A percentile compares a stretch with the other conserved stretches of the same genome.
phyloP scores from a whole-genome alignment of 2,329 filamentous ascomycete species.

The Sarocladium oryzae region DNA sequence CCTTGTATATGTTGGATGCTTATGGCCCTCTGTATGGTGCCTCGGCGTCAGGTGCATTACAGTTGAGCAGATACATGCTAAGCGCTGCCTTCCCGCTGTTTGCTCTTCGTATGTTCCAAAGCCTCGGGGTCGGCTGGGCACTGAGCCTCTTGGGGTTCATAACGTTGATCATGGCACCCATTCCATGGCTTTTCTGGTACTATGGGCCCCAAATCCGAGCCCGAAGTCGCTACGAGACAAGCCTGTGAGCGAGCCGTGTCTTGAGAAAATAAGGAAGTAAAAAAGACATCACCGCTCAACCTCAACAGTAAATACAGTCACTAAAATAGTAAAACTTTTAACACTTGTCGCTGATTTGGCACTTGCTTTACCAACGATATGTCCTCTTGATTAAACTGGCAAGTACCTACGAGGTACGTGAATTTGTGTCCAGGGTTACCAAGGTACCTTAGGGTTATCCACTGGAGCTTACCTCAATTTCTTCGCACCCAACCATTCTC shows the following conservation, averaged over 20 bases:
- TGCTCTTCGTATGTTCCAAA: constrained; percentile 31
- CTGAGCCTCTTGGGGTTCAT: constrained; percentile 35
- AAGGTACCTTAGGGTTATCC: too few relatives aligned
- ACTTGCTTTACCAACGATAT: too few relatives aligned
- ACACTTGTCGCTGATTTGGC: too few relatives aligned
- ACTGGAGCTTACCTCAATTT: too few relatives aligned
- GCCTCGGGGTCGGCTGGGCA: constrained; percentile 37
- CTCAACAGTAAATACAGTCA: too few relatives aligned
- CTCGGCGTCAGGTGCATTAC: constrained; percentile 20
- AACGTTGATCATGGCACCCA: constrained; percentile 28
- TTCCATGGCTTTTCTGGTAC: constrained; percentile 25
- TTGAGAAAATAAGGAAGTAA: too few relatives aligned
- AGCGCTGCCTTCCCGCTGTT: constrained; percentile 49
- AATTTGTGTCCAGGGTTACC: too few relatives aligned
- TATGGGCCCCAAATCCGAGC: constrained; percentile 18
- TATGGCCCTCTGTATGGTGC: constrained; percentile 22
- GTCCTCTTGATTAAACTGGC: too few relatives aligned
- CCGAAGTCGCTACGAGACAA: constrained; percentile 21
- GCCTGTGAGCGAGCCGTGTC: constrained; percentile 12
- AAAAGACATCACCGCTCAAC: neutral
- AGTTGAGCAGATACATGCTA: constrained; percentile 40
- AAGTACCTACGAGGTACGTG: too few relatives aligned
- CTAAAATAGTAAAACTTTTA: too few relatives aligned
- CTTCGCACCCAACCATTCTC: too few relatives aligned
- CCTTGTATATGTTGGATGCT: constrained; percentile 22